Conservation (phyloP, 208 protist genomes). For the Leishmania amazonensis region DNA sequence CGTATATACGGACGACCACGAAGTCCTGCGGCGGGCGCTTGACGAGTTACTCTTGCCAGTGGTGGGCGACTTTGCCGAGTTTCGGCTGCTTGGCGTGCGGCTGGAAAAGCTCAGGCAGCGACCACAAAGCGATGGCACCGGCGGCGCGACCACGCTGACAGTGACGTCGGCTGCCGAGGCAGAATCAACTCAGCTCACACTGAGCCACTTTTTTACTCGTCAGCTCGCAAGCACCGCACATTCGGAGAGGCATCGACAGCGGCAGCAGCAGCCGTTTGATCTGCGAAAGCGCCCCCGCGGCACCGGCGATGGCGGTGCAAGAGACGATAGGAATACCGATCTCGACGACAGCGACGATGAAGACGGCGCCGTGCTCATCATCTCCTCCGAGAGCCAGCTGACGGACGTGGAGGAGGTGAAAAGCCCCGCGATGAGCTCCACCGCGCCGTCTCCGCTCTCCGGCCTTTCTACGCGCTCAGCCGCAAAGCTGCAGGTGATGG, state of each 20-base stretch:
- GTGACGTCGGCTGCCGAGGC: not conserved
- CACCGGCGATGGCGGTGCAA: not conserved
- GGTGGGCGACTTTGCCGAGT: conserved; percentile 44
- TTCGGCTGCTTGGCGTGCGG: conserved; percentile 78
- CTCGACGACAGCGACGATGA: conserved; percentile 6
- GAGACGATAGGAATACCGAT: not conserved
- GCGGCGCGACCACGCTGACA: conserved; percentile 5
- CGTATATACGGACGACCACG: conserved; percentile 44
- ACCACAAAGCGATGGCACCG: conserved; percentile 15
- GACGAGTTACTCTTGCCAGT: conserved; percentile 69
- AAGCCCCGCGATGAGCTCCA: not conserved
- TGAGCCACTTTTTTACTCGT: conserved; percentile 28
- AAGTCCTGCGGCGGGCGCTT: conserved; percentile 50
- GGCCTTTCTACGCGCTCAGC: not conserved
- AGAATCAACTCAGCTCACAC: conserved; percentile 16
- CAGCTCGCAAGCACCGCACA: not conserved
- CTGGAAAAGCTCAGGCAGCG: conserved; percentile 52
- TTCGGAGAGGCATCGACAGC: not conserved
- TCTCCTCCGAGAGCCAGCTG: conserved; percentile 17
- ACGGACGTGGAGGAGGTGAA: not conserved
- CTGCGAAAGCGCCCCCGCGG: not conserved
- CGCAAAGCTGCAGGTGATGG: not conserved
- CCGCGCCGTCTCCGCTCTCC: not conserved
- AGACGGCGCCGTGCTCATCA: conserved; percentile 14
- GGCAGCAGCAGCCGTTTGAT: not conserved